A percentile compares a stretch with the other conserved stretches of the same genome.
phyloP scores from a whole-genome alignment of 2,329 filamentous ascomycete genomes.

The Incumbomyces delicatus region DNA sequence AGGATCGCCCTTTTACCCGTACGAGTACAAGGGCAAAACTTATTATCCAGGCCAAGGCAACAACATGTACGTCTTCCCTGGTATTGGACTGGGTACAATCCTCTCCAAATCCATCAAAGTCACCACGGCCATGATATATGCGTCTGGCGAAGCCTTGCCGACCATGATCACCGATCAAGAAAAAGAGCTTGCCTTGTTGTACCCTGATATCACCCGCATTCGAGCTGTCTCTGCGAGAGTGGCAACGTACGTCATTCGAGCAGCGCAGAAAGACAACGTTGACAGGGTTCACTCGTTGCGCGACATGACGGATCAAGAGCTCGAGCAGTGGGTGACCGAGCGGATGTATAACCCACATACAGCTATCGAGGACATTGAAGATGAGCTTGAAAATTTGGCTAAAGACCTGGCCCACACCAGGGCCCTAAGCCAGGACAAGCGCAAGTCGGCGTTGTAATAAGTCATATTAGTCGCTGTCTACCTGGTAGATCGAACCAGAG shows the following conservation, averaged over 20 bases:
- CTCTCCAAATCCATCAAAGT: slow-evolving; percentile 76
- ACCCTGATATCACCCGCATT: slow-evolving; percentile 84
- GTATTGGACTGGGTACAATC: slow-evolving; percentile 86
- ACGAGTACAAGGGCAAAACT: slow-evolving; percentile 57
- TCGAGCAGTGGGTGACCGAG: slow-evolving; percentile 39
- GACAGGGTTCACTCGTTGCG: slow-evolving; percentile 38
- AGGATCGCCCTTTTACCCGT: slow-evolving; percentile 77
- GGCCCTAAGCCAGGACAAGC: neutral
- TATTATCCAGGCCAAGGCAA: slow-evolving; percentile 72
- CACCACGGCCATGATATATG: slow-evolving; percentile 96
- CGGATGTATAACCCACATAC: slow-evolving; percentile 42
- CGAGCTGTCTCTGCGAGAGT: slow-evolving; percentile 80
- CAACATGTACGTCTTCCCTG: slow-evolving; percentile 91
- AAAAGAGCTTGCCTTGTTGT: slow-evolving; percentile 72
- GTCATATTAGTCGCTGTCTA: too few relatives aligned
- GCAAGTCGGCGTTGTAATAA: neutral
- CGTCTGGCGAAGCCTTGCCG: slow-evolving; percentile 71
- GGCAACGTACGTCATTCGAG: slow-evolving; percentile 85
- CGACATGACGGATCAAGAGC: slow-evolving; percentile 31
- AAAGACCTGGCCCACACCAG: slow-evolving; percentile 6
- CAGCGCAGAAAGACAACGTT: slow-evolving; percentile 73
- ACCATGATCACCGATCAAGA: slow-evolving; percentile 72
- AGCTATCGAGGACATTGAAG: slow-evolving; percentile 38
- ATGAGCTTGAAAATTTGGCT: slow-evolving; percentile 29
- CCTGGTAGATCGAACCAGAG: too few relatives aligned